Conservation (phyloP, 192 early-diverging fungal species). For the Backusella psychrophila region DNA sequence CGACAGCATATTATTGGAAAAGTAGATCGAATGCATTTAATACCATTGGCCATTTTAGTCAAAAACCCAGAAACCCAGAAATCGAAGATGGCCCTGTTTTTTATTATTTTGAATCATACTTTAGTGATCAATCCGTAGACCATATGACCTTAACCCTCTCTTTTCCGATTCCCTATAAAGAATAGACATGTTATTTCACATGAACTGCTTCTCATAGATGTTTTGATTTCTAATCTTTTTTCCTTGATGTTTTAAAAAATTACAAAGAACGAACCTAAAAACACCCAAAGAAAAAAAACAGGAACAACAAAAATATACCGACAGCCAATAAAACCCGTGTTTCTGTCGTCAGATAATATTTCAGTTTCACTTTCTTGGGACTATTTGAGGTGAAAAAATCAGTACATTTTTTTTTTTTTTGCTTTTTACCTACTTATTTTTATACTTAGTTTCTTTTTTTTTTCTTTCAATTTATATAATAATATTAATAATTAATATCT, state of each 20-base stretch:
- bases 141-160: background rate
- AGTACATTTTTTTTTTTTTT: background rate
- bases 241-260: background rate
- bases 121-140: background rate
- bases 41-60: background rate
- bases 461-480: background rate
- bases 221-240: conserved; percentile 5
- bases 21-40: background rate
- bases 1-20: background rate
- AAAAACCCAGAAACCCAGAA: background rate
- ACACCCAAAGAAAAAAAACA: background rate
- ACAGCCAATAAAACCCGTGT: background rate
- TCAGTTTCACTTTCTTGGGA: background rate
- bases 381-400: background rate
- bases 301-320: background rate
- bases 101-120: background rate
- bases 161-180: background rate
- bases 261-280: background rate
- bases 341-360: background rate
- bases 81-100: background rate
- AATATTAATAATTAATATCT: background rate
- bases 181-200: background rate
- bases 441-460: background rate
- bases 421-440: background rate
- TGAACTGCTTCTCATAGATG: background rate